Base-by-base conservation (phyloP, 306 rosid genomes). In the Prosopis cineraria region DNA sequence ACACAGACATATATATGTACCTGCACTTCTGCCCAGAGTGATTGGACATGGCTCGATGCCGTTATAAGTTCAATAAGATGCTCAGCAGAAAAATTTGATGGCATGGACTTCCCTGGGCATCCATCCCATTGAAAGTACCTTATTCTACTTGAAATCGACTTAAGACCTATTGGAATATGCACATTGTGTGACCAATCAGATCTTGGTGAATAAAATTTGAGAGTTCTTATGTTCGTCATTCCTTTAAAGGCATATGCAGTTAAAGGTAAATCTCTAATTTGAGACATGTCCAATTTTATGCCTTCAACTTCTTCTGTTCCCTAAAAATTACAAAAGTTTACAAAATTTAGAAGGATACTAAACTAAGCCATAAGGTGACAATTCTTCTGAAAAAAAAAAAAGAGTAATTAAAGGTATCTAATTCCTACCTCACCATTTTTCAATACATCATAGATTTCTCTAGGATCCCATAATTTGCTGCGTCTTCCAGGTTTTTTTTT, bases 41-140 rank as follows among this genome's bases (percentile, higher is more conserved):
- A 19, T 50, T 50, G 25, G 5, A 50, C 56, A 3, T 1, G 0
- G 1, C 11, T 5, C 0, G 0, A 0, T n/a, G 0, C 0, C 25
- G 10, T 50, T 20, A 19, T n/a, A 50, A 50, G 3, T n/a, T 50
- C 56, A 50, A 50, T 10, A 48, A 48, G 25, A 50, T 6, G 56
- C 56, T 50, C 9, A 1, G 56, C 56, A n/a, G 25, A 50, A 50
- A 50, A 50, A 6, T 50, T 50, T n/a, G 56, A 50, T 19, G 25
- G 56, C 25, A 50, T 16, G 10, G 25, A 50, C 56, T 50, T 50
- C 22, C 0, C 9, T 1, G 56, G 56, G 25, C 19, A 50, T 19
- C 25, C 11, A 4, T 6, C 1, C 56, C 25, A 50, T 0, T 7
- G 24, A 6, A 50, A n/a, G 2, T 19, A 50, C 56, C 24, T 50